Conservation (phyloP, 257 asterid genomes). For the Solanum piurae region DNA sequence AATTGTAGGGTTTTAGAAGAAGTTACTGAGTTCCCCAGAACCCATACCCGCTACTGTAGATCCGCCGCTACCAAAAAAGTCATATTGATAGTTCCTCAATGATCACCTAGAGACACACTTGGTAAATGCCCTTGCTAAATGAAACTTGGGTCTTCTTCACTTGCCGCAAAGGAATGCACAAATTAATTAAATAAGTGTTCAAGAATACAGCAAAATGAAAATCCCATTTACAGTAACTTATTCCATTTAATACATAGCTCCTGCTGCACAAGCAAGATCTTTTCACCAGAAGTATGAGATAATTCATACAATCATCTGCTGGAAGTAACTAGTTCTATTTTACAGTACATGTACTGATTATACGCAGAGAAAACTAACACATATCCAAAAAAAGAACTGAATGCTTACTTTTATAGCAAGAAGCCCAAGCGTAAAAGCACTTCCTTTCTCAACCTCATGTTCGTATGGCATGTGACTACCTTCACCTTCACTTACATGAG, state of each 20-base stretch:
- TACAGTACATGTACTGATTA: neutral
- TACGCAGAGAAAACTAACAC: neutral
- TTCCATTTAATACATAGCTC: neutral
- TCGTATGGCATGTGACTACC: conserved; percentile 34
- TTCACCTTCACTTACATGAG: conserved; percentile 35
- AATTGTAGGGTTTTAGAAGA: neutral
- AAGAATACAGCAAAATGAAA: neutral
- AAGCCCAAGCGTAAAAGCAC: conserved; percentile 96
- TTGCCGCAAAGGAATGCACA: neutral
- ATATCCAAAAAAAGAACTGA: neutral
- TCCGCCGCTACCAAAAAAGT: neutral
- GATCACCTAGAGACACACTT: neutral
- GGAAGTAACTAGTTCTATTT: neutral
- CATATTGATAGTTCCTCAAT: neutral
- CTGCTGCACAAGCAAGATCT: neutral
- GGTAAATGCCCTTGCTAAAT: neutral
- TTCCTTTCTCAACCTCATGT: conserved; percentile 97
- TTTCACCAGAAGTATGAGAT: neutral
- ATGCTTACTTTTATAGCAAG: conserved; percentile 76
- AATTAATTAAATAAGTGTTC: neutral
- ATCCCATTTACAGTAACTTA: neutral
- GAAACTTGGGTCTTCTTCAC: neutral
- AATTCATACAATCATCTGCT: neutral
- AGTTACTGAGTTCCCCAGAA: neutral
- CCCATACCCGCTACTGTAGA: neutral